Evolutionary conservation across 495 filamentous ascomycete species (phyloP).

Genomic region (Talaromyces ruber): DNA sequence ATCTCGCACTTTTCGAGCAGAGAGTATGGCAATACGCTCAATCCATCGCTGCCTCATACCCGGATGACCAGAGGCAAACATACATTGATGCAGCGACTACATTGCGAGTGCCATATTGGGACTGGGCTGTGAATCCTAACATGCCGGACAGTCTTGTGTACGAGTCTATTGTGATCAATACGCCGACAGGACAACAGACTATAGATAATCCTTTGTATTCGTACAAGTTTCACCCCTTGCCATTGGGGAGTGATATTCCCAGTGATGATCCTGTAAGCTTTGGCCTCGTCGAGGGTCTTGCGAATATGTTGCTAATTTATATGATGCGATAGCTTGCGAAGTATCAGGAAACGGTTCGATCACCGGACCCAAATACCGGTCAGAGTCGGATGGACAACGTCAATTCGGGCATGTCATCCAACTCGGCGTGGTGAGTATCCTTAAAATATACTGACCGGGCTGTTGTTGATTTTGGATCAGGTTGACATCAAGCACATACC

Average conservation of each 20-base stretch:
- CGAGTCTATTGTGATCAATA: slow-evolving; percentile 28
- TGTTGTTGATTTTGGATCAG: not conserved
- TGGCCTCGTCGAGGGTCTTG: not conserved
- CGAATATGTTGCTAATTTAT: not conserved
- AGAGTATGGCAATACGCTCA: slow-evolving; percentile 18
- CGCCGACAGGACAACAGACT: slow-evolving; percentile 18
- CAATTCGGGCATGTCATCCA: slow-evolving; percentile 6
- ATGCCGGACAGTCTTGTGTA: slow-evolving; percentile 23
- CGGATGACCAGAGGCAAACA: slow-evolving; percentile 8
- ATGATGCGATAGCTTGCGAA: slow-evolving; percentile 3
- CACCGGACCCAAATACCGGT: slow-evolving; percentile 8
- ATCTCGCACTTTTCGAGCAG: slow-evolving; percentile 36
- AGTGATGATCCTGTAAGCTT: slow-evolving; percentile 6
- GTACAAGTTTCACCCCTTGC: slow-evolving; percentile 21
- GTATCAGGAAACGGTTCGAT: slow-evolving; percentile 3
- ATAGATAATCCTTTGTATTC: slow-evolving; percentile 26
- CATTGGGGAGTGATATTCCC: slow-evolving; percentile 14
- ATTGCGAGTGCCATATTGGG: slow-evolving; percentile 48
- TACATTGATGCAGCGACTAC: slow-evolving; percentile 36
- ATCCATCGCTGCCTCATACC: slow-evolving; percentile 19
- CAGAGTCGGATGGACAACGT: slow-evolving; percentile 8
- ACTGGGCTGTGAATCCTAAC: slow-evolving; percentile 40
- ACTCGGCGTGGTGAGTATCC: slow-evolving; percentile 6
- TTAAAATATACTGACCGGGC: not conserved
- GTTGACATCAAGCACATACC: slow-evolving; percentile 7